These are phyloP conservation scores for Cucurbita moschata DNA, from an alignment of 306 rosid species.

Conservation along the genomic window DNA sequence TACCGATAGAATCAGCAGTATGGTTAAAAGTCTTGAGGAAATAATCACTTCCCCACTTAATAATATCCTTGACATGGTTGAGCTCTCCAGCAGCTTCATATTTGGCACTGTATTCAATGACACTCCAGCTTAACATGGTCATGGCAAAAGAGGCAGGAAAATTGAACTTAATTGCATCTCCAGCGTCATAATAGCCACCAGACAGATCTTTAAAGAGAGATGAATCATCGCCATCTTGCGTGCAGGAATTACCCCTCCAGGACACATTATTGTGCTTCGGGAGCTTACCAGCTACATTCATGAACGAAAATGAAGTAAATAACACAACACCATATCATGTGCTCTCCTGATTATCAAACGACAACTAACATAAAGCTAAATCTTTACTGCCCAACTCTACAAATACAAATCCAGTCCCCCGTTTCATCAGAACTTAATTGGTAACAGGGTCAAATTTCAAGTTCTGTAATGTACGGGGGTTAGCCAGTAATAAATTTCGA, in stretches of 20 bases:
- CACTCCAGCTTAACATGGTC: slow-evolving; percentile 97
- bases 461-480: background rate
- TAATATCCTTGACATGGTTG: slow-evolving; percentile 60
- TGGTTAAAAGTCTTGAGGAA: slow-evolving; percentile 82
- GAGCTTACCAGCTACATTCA: slow-evolving; percentile 64
- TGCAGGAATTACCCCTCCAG: slow-evolving; percentile 84
- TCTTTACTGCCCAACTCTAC: background rate
- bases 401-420: background rate
- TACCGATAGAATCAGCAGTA: slow-evolving; percentile 55
- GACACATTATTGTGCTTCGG: slow-evolving; percentile 95
- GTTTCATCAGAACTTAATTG: background rate
- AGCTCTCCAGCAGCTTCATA: slow-evolving; percentile 93
- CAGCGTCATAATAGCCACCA: slow-evolving; percentile 94
- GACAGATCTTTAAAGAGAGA: slow-evolving; percentile 48
- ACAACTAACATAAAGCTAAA: background rate
- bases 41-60: slow-evolving; percentile 94
- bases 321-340: background rate
- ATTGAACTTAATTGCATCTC: slow-evolving; percentile 92
- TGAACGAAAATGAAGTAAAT: background rate
- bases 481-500: background rate
- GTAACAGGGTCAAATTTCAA: background rate
- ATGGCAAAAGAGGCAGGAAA: slow-evolving; percentile 69
- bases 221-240: slow-evolving; percentile 41
- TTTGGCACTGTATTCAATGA: slow-evolving; percentile 81
- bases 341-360: background rate